A percentile compares a stretch with the other conserved stretches of the same genome.
phyloP scores from a whole-genome alignment of 2,329 filamentous ascomycete genomes.

The Colletotrichum truncatum region DNA sequence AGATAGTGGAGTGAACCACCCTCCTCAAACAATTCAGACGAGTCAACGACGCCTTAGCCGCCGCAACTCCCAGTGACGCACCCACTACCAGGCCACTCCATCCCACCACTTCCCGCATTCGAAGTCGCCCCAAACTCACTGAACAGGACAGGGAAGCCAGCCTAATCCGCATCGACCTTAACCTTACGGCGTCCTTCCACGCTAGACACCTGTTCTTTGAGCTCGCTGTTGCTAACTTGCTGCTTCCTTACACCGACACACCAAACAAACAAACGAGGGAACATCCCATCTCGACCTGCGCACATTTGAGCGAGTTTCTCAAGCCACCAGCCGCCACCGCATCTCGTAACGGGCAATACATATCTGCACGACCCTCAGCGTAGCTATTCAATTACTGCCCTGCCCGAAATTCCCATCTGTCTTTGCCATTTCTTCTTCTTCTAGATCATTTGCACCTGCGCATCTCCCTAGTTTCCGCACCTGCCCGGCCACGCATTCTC shows the following conservation, averaged over 20 bases:
- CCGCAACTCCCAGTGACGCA: no score
- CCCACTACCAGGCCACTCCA: background rate
- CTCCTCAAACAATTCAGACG: conserved; percentile 17
- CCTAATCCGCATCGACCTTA: conserved; percentile 4
- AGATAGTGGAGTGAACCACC: no score
- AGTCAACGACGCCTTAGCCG: conserved; percentile 22
- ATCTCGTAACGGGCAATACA: no score
- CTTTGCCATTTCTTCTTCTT: background rate
- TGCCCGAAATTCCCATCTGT: no score
- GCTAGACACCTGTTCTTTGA: background rate
- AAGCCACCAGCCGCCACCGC: conserved; percentile 26
- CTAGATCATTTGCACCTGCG: background rate
- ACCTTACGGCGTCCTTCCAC: background rate
- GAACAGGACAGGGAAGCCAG: background rate
- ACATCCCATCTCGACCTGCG: conserved; percentile 39
- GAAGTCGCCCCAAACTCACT: conserved; percentile 2
- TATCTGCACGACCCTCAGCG: no score
- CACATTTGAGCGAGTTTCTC: conserved; percentile 52
- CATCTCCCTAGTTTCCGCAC: background rate
- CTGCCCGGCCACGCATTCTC: background rate
- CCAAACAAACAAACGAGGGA: conserved; percentile 6
- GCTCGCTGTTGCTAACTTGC: background rate
- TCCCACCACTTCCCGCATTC: background rate
- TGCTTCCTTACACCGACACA: conserved; percentile 22
- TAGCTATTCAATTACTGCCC: no score